Evolutionary conservation across 495 filamentous ascomycete species (phyloP), one percentile per base, ranked within the genome.

Genomic region (Aspergillus diversus): DNA sequence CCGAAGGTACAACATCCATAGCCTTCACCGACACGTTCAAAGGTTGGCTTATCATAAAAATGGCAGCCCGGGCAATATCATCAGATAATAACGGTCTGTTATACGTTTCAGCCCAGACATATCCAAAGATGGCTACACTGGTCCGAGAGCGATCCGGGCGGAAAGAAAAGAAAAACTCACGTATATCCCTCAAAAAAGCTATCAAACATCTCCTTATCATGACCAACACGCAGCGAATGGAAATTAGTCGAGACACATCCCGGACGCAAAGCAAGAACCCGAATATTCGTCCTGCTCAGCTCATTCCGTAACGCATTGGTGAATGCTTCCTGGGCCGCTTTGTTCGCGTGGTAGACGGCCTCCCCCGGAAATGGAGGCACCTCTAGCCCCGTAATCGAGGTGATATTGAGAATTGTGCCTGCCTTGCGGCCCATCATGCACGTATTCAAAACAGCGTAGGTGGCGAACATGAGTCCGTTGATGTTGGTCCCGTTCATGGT

Each of bases 261-360:
- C 5, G 77, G 77, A 33, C 76, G 55, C 37, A 78, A 59, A 4
- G 70, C 75, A 7, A 78, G 62, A 11, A 79, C 74, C 5, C 69
- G 64, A 34, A 78, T 75, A 65, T 77, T 66, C 0, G 76, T 73
- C 0, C 70, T 75, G 17, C 54, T 54, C 9, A 72, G 55, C 63
- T 79, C 76, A 53, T 69, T 75, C 4, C 76, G 70, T 32, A 80
- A 63, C 0, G 68, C 66, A 21, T 80, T 78, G 0, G 69, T 76
- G 58, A 80, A 80, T 1, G 57, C 76, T 55, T 80, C 77, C 61
- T 73, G 71, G 1, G 49, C 61, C 1, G 75, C 77, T 59, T 80
- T 80, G 66, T 68, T 77, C 47, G 74, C 63, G 54, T 79, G 77
- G 60, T 78, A 79, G 12, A 78, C 72, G 0, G 72, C 69, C 55